Evolutionary conservation across 257 asterid genomes (phyloP).

Genomic region (Salvia splendens): DNA sequence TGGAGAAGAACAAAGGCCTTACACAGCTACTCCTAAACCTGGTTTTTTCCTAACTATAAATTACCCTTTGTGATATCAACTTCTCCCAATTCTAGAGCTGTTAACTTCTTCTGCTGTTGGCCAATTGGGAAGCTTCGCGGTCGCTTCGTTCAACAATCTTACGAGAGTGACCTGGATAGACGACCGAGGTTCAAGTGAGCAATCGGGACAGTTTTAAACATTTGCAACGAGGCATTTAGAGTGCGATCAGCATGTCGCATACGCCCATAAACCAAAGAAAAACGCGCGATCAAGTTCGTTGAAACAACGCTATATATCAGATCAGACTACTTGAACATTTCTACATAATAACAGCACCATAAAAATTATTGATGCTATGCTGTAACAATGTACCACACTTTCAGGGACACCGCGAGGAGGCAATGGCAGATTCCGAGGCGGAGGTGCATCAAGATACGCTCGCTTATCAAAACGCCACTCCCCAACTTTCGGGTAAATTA

Average conservation of each 20-base stretch:
- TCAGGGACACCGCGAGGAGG: slow-evolving; percentile 72
- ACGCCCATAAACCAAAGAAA: neutral
- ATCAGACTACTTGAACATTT: neutral
- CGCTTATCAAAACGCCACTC: slow-evolving; percentile 76
- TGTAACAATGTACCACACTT: slow-evolving; percentile 53
- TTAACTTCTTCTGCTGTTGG: slow-evolving; percentile 26
- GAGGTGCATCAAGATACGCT: slow-evolving; percentile 38
- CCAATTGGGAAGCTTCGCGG: slow-evolving; percentile 64
- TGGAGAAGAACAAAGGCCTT: too few species aligned
- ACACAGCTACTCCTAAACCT: too few species aligned
- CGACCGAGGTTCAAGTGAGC: neutral
- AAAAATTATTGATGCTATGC: slow-evolving; percentile 13
- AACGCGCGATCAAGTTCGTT: neutral
- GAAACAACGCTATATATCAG: too few species aligned
- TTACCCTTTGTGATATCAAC: too few species aligned
- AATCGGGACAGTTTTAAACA: neutral
- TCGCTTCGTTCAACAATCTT: slow-evolving; percentile 64
- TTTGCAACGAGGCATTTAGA: neutral
- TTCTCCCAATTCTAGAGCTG: slow-evolving; percentile 15
- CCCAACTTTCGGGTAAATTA: slow-evolving; percentile 53
- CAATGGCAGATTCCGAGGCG: slow-evolving; percentile 60
- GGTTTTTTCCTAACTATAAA: too few species aligned
- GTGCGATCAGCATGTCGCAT: neutral
- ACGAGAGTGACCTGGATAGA: slow-evolving; percentile 59
- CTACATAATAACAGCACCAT: neutral